Conservation (phyloP, 2,329 filamentous ascomycete species). For the Fusarium liriodendri region DNA sequence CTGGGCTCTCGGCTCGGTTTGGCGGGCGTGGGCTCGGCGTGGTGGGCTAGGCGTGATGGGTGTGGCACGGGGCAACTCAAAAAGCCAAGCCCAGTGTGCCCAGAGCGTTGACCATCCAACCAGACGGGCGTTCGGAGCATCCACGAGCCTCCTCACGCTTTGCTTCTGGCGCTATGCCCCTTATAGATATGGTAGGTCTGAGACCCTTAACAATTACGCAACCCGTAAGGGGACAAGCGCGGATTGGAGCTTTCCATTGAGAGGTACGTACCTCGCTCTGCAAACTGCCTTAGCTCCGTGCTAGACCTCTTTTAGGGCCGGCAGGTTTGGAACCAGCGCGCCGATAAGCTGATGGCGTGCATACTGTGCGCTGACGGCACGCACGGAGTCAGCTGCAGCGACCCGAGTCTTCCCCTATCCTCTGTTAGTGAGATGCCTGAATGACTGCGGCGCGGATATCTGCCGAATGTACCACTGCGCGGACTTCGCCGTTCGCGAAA, state of each 20-base stretch:
- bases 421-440: background rate
- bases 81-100: conserved; percentile 10
- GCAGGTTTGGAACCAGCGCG: conserved; percentile 37
- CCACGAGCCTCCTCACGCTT: conserved; percentile 18
- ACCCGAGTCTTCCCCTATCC: background rate
- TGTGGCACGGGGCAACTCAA: conserved; percentile 38
- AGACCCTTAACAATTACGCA: conserved; percentile 40
- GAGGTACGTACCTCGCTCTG: conserved; percentile 35
- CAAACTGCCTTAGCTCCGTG: conserved; percentile 24
- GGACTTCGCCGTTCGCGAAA: conserved; percentile 35
- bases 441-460: conserved; percentile 15
- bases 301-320: conserved; percentile 40
- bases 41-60: conserved; percentile 1
- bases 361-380: conserved; percentile 31
- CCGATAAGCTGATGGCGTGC: conserved; percentile 46
- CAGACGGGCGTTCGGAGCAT: conserved; percentile 28
- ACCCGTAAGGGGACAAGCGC: conserved; percentile 37
- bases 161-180: conserved; percentile 23
- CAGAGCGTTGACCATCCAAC: conserved; percentile 42
- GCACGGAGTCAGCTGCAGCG: conserved; percentile 26
- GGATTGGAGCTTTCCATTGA: conserved; percentile 14
- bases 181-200: conserved; percentile 21
- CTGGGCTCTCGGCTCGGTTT: conserved; percentile 25
- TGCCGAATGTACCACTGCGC: conserved; percentile 23
- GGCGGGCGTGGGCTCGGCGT: conserved; percentile 9